Conservation (phyloP, 2,329 filamentous ascomycete genomes). For the Cytospora piceicola region DNA sequence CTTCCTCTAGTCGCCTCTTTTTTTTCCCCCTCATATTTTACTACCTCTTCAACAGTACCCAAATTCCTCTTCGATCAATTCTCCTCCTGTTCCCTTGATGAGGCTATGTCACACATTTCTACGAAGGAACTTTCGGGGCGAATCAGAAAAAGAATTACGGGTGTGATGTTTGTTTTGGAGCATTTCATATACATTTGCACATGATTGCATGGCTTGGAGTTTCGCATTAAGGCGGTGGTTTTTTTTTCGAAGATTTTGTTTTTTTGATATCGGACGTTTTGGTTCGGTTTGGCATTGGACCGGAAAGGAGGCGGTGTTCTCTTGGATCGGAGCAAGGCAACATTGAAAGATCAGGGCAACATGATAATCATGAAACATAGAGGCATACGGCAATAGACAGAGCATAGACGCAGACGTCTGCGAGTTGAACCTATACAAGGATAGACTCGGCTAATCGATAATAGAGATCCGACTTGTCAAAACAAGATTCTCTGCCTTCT, state of each 20-base stretch:
- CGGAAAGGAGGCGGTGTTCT: not conserved
- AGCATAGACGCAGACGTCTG: not conserved
- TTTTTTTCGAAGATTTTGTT: not conserved
- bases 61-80: not conserved
- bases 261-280: not conserved
- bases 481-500: not conserved
- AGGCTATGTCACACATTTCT: not conserved
- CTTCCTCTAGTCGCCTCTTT: slow-evolving; percentile 16
- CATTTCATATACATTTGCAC: not conserved
- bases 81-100: not conserved
- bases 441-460: slow-evolving; percentile 5
- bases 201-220: slow-evolving; percentile 1
- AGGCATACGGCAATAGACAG: not conserved
- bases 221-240: not conserved
- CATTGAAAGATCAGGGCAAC: not conserved
- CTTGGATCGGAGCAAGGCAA: slow-evolving; percentile 1
- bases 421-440: not conserved
- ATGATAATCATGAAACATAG: not conserved
- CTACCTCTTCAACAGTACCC: not conserved
- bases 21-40: no score
- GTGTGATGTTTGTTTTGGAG: not conserved
- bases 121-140: not conserved
- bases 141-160: not conserved
- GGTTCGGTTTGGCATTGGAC: not conserved
- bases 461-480: not conserved